A percentile compares a stretch with the other conserved stretches of the same genome.
phyloP scores from a whole-genome alignment of 225 moss, liverwort and hornwort genomes.

The Pleurozium schreberi region DNA sequence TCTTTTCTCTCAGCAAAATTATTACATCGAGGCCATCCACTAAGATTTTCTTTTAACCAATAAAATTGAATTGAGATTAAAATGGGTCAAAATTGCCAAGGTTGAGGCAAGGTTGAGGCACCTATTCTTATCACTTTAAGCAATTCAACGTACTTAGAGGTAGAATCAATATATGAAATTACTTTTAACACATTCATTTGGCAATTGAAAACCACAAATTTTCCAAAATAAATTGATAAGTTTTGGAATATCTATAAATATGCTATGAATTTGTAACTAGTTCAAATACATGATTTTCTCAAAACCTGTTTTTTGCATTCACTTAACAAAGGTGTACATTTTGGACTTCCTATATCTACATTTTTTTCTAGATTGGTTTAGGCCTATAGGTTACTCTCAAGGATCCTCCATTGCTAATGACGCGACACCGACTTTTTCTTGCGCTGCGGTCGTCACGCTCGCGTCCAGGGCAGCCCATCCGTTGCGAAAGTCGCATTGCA shows the following conservation, averaged over 20 bases:
- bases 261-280: neutral
- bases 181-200: neutral
- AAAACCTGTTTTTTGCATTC: too few species aligned
- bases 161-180: neutral
- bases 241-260: neutral
- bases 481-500: neutral
- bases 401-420: neutral
- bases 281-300: neutral
- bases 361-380: neutral
- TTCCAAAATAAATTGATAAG: neutral
- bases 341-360: neutral
- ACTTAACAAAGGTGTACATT: neutral
- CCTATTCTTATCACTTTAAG: neutral
- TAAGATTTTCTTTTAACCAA: neutral
- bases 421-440: neutral
- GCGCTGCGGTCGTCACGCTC: neutral
- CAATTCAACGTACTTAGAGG: accelerated
- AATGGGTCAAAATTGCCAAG: neutral
- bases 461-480: neutral
- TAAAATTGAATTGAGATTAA: neutral
- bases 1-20: neutral
- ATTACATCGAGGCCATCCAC: neutral
- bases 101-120: neutral
- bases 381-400: too few species aligned
- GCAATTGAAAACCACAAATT: neutral